Evolutionary conservation across 164 flowering plant species (phyloP).

Genomic region (Liriodendron chinense): DNA sequence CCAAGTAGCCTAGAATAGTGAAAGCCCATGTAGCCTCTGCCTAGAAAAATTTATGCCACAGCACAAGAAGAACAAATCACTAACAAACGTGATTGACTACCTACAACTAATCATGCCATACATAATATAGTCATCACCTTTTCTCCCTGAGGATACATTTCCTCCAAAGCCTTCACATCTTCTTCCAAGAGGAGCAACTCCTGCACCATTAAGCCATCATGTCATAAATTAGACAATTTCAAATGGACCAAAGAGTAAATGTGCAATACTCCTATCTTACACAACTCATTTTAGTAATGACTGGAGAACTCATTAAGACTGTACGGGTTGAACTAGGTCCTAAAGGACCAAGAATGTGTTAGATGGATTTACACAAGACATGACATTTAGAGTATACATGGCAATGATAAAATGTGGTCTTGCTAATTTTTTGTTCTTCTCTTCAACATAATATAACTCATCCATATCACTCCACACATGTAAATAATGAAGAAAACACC

Average conservation of each 20-base stretch:
- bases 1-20: slow-evolving; percentile 94
- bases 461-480: no score
- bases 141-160: slow-evolving; percentile 99
- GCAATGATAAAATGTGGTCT: no score
- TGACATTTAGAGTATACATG: no score
- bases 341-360: no score
- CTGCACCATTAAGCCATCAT: slow-evolving; percentile 36
- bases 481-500: no score
- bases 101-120: not conserved
- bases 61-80: not conserved
- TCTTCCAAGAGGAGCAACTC: slow-evolving; percentile 93
- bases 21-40: slow-evolving; percentile 97
- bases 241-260: not conserved
- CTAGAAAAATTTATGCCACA: slow-evolving; percentile 34
- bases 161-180: slow-evolving; percentile 91
- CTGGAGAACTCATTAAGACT: no score
- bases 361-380: no score
- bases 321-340: no score
- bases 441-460: no score
- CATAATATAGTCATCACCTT: slow-evolving; percentile 42
- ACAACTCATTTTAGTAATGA: no score
- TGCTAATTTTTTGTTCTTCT: no score
- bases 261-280: not conserved
- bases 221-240: not conserved
- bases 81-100: not conserved